These are phyloP conservation scores for Pseudopithomyces chartarum DNA, from an alignment of 2,329 filamentous ascomycete genomes.

Conservation along the genomic window DNA sequence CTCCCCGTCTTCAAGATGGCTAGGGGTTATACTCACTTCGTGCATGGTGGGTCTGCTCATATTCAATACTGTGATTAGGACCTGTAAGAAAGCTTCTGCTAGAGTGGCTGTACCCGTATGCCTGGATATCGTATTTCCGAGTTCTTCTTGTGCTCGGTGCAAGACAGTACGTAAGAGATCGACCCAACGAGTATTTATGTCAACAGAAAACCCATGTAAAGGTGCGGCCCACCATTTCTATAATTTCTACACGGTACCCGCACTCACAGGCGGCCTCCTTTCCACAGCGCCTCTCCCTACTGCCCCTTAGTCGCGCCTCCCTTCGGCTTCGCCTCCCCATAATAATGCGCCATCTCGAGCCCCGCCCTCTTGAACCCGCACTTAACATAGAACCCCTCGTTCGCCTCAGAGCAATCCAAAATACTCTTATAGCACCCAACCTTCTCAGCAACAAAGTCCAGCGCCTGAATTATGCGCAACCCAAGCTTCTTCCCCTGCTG, in stretches of 20 bases:
- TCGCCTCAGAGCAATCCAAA: conserved; percentile 92
- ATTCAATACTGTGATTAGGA: no score
- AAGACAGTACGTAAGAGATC: no score
- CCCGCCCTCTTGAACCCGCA: conserved; percentile 93
- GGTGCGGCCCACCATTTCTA: background rate
- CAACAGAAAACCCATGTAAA: no score
- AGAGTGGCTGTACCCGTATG: no score
- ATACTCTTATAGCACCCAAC: conserved; percentile 97
- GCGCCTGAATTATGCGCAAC: conserved; percentile 86
- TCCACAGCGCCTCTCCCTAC: background rate
- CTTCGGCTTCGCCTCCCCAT: conserved; percentile 48
- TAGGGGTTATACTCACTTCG: no score
- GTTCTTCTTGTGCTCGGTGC: no score
- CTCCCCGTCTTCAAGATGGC: no score
- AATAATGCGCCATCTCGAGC: conserved; percentile 96
- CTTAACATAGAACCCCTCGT: conserved; percentile 98
- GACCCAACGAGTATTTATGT: no score
- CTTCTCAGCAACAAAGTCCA: conserved; percentile 85
- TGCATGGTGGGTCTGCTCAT: no score
- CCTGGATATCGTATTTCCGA: no score
- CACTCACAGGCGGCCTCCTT: background rate
- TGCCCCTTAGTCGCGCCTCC: conserved; percentile 14
- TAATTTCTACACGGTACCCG: background rate
- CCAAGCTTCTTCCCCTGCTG: conserved; percentile 98
- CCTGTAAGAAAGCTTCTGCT: no score